Percentiles rank a stretch among this genome's conserved stretches.
phyloP scores from a whole-genome alignment of 2,329 filamentous ascomycete genomes.

The Aquanectria penicillioides region DNA sequence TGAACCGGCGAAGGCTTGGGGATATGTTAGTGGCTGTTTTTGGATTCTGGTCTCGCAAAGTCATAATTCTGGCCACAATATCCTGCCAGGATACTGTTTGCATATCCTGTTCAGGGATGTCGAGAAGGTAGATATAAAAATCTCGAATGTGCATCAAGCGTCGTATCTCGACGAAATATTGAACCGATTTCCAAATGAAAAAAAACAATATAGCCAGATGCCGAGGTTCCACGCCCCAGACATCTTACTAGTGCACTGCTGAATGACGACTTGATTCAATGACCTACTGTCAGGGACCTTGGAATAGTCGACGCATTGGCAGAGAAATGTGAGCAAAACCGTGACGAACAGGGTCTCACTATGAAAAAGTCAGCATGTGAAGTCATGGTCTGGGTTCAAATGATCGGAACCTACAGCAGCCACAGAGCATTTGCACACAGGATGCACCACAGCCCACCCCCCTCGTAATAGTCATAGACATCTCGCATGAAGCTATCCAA shows the following conservation, averaged over 20 bases:
- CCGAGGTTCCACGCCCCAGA: constrained; percentile 80
- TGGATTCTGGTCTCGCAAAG: constrained; percentile 85
- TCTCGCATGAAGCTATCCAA: constrained; percentile 86
- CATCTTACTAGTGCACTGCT: constrained; percentile 80
- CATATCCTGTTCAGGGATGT: constrained; percentile 85
- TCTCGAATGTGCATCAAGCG: constrained; percentile 81
- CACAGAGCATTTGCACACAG: constrained; percentile 76
- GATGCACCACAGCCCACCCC: constrained; percentile 87
- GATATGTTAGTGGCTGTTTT: constrained; percentile 73
- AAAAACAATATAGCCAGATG: constrained; percentile 86
- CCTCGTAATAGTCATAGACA: constrained; percentile 87
- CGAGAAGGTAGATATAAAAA: constrained; percentile 85
- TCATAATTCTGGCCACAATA: constrained; percentile 86
- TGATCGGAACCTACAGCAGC: constrained; percentile 67
- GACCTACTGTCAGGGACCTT: constrained; percentile 74
- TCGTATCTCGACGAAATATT: constrained; percentile 77
- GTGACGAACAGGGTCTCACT: constrained; percentile 87
- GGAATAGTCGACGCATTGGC: constrained; percentile 85
- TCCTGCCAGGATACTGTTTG: constrained; percentile 96
- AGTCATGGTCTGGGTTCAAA: no score
- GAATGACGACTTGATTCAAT: constrained; percentile 66
- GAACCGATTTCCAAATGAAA: constrained; percentile 82
- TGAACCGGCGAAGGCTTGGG: constrained; percentile 61
- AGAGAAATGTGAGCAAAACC: constrained; percentile 82
- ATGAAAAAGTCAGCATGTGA: constrained; percentile 12